These are phyloP conservation scores for Epichloe sylvatica DNA, from an alignment of 2,329 filamentous ascomycete genomes.

Conservation along the genomic window DNA sequence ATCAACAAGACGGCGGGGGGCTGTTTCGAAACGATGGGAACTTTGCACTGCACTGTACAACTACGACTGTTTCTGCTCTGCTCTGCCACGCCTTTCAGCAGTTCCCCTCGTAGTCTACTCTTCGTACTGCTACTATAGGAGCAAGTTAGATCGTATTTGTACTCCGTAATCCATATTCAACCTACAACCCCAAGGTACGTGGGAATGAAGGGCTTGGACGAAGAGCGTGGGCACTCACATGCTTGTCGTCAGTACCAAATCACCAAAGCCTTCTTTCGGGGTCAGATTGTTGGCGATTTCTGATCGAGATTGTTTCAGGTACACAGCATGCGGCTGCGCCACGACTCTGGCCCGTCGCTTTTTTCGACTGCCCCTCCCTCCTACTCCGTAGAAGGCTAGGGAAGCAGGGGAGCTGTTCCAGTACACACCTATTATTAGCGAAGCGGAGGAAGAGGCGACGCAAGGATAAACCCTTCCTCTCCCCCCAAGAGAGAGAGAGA, in stretches of 20 bases:
- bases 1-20: not conserved
- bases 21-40: not conserved
- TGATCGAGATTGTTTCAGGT: constrained; percentile 2
- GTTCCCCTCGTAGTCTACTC: not conserved
- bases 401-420: not conserved
- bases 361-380: not conserved
- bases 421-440: not conserved
- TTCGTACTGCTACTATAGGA: not conserved
- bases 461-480: too few species aligned
- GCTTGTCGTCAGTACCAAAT: not conserved
- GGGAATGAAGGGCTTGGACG: not conserved
- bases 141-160: too few species aligned
- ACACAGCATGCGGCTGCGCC: not conserved
- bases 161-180: too few species aligned
- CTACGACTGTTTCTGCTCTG: too few species aligned
- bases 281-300: not conserved
- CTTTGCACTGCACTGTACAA: too few species aligned
- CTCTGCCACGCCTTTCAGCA: too few species aligned
- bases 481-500: not conserved
- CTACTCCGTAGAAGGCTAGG: too few species aligned
- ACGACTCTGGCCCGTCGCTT: not conserved
- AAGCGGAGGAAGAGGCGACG: not conserved
- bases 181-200: too few species aligned
- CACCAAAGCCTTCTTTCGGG: not conserved
- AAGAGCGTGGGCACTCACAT: not conserved